phyloP scores from a whole-genome alignment of 305 asterid species.

The Vinca major region DNA sequence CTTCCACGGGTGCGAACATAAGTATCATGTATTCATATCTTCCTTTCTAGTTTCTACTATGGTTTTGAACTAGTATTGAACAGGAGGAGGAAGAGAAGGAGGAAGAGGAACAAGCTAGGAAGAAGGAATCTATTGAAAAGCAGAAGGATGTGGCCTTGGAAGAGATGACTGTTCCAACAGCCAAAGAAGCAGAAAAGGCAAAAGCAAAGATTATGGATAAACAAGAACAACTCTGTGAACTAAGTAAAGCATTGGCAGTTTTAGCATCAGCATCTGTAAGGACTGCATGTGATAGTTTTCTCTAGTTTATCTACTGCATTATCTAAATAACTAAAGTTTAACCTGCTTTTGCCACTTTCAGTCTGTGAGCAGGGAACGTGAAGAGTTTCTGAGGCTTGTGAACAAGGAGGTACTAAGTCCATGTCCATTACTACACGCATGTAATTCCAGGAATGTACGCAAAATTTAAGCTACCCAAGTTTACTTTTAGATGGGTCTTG shows the following conservation, averaged over 20 bases:
- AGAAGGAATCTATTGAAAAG: constrained; percentile 52
- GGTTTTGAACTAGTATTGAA: constrained; percentile 7
- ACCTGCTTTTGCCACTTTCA: constrained; percentile 37
- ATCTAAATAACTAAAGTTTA: constrained; percentile 18
- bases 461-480: not conserved
- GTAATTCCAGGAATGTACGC: not conserved
- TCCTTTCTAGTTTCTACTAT: not conserved
- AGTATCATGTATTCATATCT: not conserved
- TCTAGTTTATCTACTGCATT: constrained; percentile 17
- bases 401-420: constrained; percentile 69
- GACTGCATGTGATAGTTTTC: constrained; percentile 19
- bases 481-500: not conserved
- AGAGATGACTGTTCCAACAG: constrained; percentile 66
- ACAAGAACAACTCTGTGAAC: constrained; percentile 85
- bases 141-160: constrained; percentile 90
- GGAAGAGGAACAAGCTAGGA: constrained; percentile 72
- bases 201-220: constrained; percentile 54
- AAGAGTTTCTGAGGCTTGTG: constrained; percentile 90
- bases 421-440: not conserved
- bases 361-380: constrained; percentile 98
- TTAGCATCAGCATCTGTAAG: constrained; percentile 90
- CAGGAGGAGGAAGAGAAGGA: constrained; percentile 91
- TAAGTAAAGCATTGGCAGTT: constrained; percentile 93
- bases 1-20: not conserved
- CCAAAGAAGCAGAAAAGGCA: constrained; percentile 56